phyloP scores from a whole-genome alignment of 352 stramenopile species.

The Phytophthora vignae region DNA sequence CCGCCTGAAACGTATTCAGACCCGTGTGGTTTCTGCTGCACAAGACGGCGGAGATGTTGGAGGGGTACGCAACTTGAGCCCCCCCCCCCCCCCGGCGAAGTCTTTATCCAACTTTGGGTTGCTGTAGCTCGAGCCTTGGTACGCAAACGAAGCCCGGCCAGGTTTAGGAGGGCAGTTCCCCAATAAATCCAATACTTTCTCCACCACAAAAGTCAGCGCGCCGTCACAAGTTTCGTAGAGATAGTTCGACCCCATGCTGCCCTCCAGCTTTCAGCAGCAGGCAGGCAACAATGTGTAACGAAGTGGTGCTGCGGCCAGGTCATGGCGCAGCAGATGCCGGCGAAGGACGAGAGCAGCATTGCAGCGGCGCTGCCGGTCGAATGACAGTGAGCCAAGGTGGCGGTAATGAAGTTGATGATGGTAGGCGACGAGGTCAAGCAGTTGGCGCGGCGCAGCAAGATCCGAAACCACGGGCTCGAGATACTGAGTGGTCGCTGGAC shows the following conservation, averaged over 20 bases:
- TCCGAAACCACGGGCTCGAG: no score
- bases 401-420: no score
- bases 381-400: no score
- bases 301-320: no score
- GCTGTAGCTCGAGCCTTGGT: neutral
- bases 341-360: no score
- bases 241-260: neutral
- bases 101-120: neutral
- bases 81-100: neutral
- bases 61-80: neutral
- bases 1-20: neutral
- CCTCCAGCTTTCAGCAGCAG: neutral
- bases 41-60: neutral
- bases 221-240: neutral
- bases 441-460: no score
- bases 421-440: no score
- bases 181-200: neutral
- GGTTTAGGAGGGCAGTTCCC: neutral
- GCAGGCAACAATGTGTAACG: no score
- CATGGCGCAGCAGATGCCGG: no score
- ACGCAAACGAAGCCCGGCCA: neutral
- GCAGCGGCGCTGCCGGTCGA: no score
- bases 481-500: no score
- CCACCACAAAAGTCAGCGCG: neutral
- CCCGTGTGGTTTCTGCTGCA: neutral